Base-by-base conservation (phyloP, 202 grass and related monocot species). In the Elaeis oleifera region DNA sequence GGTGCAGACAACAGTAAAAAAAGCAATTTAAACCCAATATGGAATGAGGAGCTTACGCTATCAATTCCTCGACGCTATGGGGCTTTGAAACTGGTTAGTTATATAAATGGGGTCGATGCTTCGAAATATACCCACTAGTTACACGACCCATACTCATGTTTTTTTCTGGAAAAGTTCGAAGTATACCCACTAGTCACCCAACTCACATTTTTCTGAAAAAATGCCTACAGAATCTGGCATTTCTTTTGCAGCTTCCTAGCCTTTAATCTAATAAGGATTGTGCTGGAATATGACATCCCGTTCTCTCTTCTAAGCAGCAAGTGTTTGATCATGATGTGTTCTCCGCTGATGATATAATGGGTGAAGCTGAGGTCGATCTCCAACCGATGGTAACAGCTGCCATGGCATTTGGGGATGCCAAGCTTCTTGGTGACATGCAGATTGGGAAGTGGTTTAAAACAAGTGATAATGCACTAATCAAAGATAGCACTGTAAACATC, bases 321-420 rank as follows among this genome's bases (percentile, higher is more conserved):
- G 88, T 99, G 63, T 99, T 89, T 44, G 94, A 94, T 61, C 85
- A 89, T 3, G 94, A 99, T 67, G 48, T 76, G 53, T 94, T 99
- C 63, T 89, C 94, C 51, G 94, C 94, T 8, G 94, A 99, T 13
- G 94, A 99, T 69, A 99, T 99, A 72, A 99, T 99, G 94, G 94
- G 94, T 19, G 88, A 99, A 74, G 94, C 88, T 5, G 94, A 99
- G 70, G 76, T 99, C 50, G 94, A 99, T 70, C 77, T 99, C 18
- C 85, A 99, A 57, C 88, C 94, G 29, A 89, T 99, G 88, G 77
- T 99, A 59, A 99, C 94, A 29, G 80, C 85, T 68, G 88, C 76
- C 11, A 80, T 94, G 66, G 94, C 94, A 23, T 99, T 99, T 49
- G 88, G 94, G 60, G 85, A 99, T 71, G 62, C 82, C 5, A 79